A percentile compares a stretch with the other conserved stretches of the same genome.
Evolutionary conservation across 345 rosid genomes (phyloP).

Genomic region (Syzygium aqueum): DNA sequence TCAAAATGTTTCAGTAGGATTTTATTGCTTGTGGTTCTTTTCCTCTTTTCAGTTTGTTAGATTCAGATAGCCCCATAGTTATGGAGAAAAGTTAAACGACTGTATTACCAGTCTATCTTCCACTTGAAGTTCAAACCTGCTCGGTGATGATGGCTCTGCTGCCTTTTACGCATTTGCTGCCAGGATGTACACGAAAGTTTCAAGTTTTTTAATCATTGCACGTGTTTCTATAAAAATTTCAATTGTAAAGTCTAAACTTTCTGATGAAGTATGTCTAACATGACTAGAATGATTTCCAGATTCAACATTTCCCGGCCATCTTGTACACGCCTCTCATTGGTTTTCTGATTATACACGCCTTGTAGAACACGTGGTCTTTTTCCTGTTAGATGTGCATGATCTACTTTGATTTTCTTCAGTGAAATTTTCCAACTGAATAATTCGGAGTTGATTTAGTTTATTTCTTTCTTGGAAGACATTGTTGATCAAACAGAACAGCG

Average conservation of each 20-base stretch:
- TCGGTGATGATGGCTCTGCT: not conserved
- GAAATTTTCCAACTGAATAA: not conserved
- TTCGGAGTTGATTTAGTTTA: not conserved
- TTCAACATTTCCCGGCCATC: not conserved
- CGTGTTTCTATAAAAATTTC: not conserved
- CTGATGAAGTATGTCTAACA: not conserved
- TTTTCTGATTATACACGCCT: not conserved
- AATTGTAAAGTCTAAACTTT: not conserved
- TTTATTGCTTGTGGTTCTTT: not conserved
- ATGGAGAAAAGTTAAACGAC: not conserved
- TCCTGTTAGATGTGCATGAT: not conserved
- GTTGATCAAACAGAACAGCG: not conserved
- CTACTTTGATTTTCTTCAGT: not conserved
- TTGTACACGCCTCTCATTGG: not conserved
- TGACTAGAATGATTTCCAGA: not conserved
- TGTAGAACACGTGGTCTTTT: not conserved
- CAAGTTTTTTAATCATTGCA: constrained; percentile 2
- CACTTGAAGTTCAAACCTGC: not conserved
- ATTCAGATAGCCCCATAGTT: not conserved
- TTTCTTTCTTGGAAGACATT: not conserved
- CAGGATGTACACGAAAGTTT: constrained; percentile 59
- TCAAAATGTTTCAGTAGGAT: not conserved
- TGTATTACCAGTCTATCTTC: not conserved
- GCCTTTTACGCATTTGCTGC: constrained; percentile 1
- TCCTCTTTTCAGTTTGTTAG: not conserved